These are phyloP conservation scores for Backusella tarrabulga DNA, from an alignment of 192 early-diverging fungal species.

Conservation along the genomic window DNA sequence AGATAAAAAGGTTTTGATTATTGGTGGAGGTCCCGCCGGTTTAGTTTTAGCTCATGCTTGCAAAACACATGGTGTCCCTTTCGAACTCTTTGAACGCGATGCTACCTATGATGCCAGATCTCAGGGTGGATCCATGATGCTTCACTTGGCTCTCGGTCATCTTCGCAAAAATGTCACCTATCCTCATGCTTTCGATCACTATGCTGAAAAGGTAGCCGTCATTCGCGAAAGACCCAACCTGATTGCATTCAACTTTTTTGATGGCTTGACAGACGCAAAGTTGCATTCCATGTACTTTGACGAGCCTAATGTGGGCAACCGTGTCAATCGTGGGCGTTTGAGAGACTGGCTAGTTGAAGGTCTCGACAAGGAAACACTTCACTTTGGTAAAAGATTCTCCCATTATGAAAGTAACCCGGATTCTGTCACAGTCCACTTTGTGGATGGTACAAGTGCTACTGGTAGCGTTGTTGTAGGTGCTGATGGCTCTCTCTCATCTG, in stretches of 20 bases:
- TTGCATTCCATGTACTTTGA: background rate
- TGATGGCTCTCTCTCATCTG: constrained; percentile 32
- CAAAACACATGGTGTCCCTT: constrained; percentile 17
- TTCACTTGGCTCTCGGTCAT: background rate
- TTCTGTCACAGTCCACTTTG: constrained; percentile 19
- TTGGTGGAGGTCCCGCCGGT: constrained; percentile 28
- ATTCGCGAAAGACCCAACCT: background rate
- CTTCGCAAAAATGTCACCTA: constrained; percentile 1
- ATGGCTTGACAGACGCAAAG: background rate
- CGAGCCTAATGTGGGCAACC: background rate
- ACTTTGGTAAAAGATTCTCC: constrained; percentile 20
- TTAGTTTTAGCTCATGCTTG: constrained; percentile 17
- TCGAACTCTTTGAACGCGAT: constrained; percentile 24
- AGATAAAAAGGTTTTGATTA: constrained; percentile 24
- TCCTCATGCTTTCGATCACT: constrained; percentile 8
- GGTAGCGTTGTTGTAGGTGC: constrained; percentile 35
- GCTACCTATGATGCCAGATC: background rate
- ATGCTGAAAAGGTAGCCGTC: background rate
- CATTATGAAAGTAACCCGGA: constrained; percentile 9
- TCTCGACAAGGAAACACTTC: background rate
- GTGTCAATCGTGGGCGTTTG: background rate
- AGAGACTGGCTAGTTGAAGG: constrained; percentile 8
- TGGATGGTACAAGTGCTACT: constrained; percentile 9
- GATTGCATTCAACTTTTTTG: background rate
- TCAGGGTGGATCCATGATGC: constrained; percentile 7